Evolutionary conservation across 2,329 filamentous ascomycete species (phyloP).

Genomic region (Ceratocystis lukuohia): DNA sequence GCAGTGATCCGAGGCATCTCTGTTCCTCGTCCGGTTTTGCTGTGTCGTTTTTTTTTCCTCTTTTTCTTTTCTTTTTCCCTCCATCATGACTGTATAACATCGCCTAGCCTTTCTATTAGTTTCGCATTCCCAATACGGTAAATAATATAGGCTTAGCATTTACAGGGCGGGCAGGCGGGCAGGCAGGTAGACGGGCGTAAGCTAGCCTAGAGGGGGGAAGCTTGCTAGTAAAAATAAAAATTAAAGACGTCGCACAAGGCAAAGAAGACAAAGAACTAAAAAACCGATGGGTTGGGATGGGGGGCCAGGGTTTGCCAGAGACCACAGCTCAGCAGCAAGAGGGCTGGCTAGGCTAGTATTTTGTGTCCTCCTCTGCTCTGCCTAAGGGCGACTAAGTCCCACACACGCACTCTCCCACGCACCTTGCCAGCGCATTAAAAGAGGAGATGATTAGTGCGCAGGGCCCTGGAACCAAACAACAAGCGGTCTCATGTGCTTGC

Average conservation of each 20-base stretch:
- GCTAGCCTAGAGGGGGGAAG: too few relatives aligned
- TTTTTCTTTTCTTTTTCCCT: background rate
- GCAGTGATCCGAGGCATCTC: background rate
- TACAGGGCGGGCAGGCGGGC: too few relatives aligned
- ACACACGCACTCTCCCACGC: background rate
- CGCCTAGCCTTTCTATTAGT: background rate
- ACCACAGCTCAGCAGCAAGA: background rate
- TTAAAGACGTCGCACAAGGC: background rate
- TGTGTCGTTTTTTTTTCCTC: background rate
- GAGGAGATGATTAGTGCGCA: background rate
- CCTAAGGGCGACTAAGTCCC: too few relatives aligned
- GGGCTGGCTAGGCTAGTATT: background rate
- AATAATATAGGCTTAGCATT: background rate
- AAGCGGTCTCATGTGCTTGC: background rate
- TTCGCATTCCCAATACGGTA: background rate
- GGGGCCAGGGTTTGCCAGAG: too few relatives aligned
- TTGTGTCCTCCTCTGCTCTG: too few relatives aligned
- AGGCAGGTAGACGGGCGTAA: too few relatives aligned
- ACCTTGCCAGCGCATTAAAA: background rate
- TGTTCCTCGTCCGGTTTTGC: background rate
- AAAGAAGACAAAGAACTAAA: background rate
- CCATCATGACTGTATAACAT: background rate
- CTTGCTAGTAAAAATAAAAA: background rate
- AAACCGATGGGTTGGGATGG: background rate
- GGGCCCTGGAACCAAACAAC: background rate